Percentiles rank a stretch among this genome's conserved stretches.
phyloP scores from a whole-genome alignment of 2,329 filamentous ascomycete genomes.

The Botryotinia narcissicola region DNA sequence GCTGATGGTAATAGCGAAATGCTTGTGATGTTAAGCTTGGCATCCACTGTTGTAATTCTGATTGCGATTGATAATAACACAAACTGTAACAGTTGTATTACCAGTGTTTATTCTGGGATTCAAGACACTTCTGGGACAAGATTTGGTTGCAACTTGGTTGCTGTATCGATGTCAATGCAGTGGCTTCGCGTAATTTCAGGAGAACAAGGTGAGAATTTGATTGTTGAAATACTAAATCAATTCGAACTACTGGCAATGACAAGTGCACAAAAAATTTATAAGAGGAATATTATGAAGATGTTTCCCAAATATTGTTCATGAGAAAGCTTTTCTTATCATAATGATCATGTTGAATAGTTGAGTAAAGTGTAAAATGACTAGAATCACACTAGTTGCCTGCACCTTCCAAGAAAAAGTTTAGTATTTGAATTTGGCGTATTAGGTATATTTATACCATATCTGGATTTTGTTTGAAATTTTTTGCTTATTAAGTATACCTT shows the following conservation, averaged over 20 bases:
- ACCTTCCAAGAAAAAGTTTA: neutral
- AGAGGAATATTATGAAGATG: neutral
- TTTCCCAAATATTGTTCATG: neutral
- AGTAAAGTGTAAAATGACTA: neutral
- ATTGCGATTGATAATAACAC: neutral
- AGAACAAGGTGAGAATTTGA: neutral
- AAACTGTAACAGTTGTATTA: neutral
- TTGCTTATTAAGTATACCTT: neutral
- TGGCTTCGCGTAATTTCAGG: neutral
- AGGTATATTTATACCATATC: neutral
- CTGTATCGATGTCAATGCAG: neutral
- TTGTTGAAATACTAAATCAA: neutral
- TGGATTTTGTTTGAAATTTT: neutral
- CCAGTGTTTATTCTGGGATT: neutral
- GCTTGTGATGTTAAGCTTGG: neutral
- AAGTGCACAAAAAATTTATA: neutral
- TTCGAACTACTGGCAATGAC: neutral
- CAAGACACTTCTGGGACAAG: neutral
- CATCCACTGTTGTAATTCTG: neutral
- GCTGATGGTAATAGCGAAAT: neutral
- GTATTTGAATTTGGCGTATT: neutral
- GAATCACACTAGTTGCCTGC: neutral
- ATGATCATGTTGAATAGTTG: neutral
- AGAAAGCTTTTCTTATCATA: neutral
- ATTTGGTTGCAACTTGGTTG: neutral